Evolutionary conservation across 306 rosid species (phyloP), one percentile per base, ranked within the genome.

Genomic region (Begonia loranthoides): DNA sequence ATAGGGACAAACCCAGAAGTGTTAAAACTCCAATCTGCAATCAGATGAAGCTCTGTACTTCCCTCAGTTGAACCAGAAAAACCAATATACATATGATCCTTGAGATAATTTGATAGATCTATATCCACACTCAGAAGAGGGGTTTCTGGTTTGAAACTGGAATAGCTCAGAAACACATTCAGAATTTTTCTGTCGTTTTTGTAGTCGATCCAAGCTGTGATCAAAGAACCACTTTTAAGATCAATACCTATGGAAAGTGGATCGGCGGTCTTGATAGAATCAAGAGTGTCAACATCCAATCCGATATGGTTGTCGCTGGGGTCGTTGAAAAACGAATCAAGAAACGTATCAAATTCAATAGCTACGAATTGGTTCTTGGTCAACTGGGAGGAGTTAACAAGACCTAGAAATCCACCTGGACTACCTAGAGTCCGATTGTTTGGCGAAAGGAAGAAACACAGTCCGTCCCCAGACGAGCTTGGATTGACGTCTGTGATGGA

Each of bases 191-290:
- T 58, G 1, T 61, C 76, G 13, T 67, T 70, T 57, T 64, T 62
- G 82, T 84, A 89, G 19, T 89, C 87, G 40, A 89, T 75, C 97
- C 93, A 84, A 50, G 84, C 68, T 2, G 79, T 73, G 47, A 79
- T 71, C 24, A 51, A 57, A 34, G 58, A 52, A 11, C 93, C 89
- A 56, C 79, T 65, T 61, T 79, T 89, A 17, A 89, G 76, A 56
- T 73, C 78, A 19, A 84, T 68, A 10, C 69, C 86, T 13, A 65
- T 71, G 21, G 21, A 45, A 57, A 57, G 57, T 0, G 77, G 72
- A 56, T 84, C 64, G 0, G 49, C 93, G 1, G 88, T 79, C 55
- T 66, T 55, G 48, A 79, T 47, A 1, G 93, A 81, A 49, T n/a
- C 56, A 13, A 81, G 10, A 13, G 74, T 40, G 16, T 75, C 71